Base-by-base conservation (phyloP, 768 basidiomycete genomes). In the Tephrocybe sp. region DNA sequence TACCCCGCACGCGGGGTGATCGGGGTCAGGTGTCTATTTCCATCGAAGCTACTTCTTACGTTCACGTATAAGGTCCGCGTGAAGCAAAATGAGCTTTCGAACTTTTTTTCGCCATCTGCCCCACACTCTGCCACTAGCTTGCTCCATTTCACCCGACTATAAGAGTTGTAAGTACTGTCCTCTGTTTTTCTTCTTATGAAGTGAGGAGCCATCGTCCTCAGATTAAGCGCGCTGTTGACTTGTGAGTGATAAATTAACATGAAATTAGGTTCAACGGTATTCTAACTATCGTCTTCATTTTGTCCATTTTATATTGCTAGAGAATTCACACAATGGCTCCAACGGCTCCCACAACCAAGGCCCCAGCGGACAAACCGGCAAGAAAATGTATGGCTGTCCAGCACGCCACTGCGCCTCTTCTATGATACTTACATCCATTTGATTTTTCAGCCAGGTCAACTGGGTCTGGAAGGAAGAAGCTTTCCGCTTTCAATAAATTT, bases 401-500 rank as follows among this genome's bases (percentile, higher is more conserved):
- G 35, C 33, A 31, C 22, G 38, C 43, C 51, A 41, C 48, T 5
- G 31, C 49, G 54, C 51, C 14, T 16, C 26, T 26, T 26, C 30
- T 41, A 43, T 62, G 35, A 62, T 56, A n/a, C n/a, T n/a, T n/a
- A 36, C 48, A 51, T 39, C 35, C 16, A 45, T 60, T 51, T 42
- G 57, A 32, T 46, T 61, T 59, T 56, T 39, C 57, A 80, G 76
- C 70, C 65, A 83, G 80, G 64, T 70, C 78, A 32, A 72, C 75
- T 16, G 70, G 56, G 38, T 73, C 68, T 31, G 65, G 70, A 62
- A 79, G 75, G 66, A 88, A 80, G 74, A 75, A 85, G 66, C 71
- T 88, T 41, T 83, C 83, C 32, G 77, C 80, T 12, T 92, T 87
- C 70, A 91, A 91, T 65, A 87, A 84, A 65, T 92, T 85, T 65